phyloP scores from a whole-genome alignment of 345 rosid genomes.

The Aegle marmelos region DNA sequence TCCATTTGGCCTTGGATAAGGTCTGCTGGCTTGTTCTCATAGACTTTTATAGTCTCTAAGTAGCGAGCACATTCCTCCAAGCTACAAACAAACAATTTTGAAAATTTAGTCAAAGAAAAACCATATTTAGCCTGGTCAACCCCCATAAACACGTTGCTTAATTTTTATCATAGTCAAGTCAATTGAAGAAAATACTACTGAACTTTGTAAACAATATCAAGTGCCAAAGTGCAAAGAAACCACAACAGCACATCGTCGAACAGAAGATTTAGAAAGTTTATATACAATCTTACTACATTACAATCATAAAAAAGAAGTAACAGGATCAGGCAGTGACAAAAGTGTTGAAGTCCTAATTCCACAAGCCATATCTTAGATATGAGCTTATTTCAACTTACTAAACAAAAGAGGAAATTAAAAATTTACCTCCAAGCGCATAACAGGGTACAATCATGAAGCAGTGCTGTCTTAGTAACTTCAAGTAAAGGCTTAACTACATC shows the following conservation, averaged over 20 bases:
- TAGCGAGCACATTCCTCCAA: constrained; percentile 95
- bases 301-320: neutral
- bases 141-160: neutral
- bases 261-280: neutral
- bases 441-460: constrained; percentile 89
- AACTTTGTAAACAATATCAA: neutral
- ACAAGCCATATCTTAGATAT: neutral
- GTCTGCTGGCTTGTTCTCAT: constrained; percentile 94
- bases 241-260: neutral
- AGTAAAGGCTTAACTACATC: constrained; percentile 76
- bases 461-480: constrained; percentile 75
- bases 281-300: neutral
- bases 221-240: neutral
- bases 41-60: constrained; percentile 91
- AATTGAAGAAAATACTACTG: neutral
- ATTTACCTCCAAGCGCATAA: constrained; percentile 84
- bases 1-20: constrained; percentile 95
- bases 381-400: neutral
- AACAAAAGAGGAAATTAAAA: neutral
- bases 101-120: neutral
- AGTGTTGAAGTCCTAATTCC: neutral
- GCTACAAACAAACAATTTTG: constrained; percentile 40
- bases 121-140: neutral
- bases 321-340: neutral
- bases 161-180: neutral